A percentile compares a stretch with the other conserved stretches of the same genome.
Conservation (phyloP, 2,329 filamentous ascomycete genomes). For the Alternaria arborescens region DNA sequence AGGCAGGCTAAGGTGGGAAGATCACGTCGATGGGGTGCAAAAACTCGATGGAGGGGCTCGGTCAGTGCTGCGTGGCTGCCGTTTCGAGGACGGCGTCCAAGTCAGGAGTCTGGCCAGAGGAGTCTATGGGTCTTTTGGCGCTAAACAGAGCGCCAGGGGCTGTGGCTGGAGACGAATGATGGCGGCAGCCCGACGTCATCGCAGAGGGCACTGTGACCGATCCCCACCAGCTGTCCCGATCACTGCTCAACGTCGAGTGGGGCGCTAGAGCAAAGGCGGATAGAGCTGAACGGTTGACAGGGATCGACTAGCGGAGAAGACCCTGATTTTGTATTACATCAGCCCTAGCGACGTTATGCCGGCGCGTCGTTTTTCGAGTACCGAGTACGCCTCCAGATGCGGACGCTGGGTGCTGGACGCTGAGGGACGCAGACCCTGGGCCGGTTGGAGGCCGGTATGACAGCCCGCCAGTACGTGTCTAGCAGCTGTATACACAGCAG, state of each 20-base stretch:
- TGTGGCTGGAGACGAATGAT: constrained; percentile 19
- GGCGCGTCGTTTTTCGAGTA: constrained; percentile 20
- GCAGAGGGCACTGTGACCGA: constrained; percentile 12
- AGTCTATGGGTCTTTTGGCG: constrained; percentile 9
- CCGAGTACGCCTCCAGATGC: constrained; percentile 17
- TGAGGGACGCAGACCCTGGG: constrained; percentile 1
- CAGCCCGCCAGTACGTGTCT: not conserved
- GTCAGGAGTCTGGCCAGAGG: constrained; percentile 17
- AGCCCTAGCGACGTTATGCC: constrained; percentile 28
- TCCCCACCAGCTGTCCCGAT: constrained; percentile 29
- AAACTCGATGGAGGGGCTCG: constrained; percentile 24
- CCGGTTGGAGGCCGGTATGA: not conserved
- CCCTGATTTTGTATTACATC: constrained; percentile 38
- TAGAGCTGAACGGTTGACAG: constrained; percentile 13
- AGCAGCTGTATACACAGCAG: not conserved
- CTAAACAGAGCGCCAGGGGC: constrained; percentile 22
- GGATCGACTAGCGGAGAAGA: constrained; percentile 20
- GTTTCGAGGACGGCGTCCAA: constrained; percentile 26
- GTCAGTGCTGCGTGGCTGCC: constrained; percentile 19
- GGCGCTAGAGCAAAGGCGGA: constrained; percentile 4
- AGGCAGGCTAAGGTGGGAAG: constrained; percentile 11
- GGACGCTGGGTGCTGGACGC: not conserved
- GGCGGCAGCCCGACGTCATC: constrained; percentile 26
- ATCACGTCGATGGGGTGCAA: constrained; percentile 20
- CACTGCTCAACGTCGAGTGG: constrained; percentile 10